Percentiles rank a stretch among this genome's conserved stretches.
Evolutionary conservation across 768 basidiomycete genomes (phyloP).

Genomic region (Termitomyces sp.): DNA sequence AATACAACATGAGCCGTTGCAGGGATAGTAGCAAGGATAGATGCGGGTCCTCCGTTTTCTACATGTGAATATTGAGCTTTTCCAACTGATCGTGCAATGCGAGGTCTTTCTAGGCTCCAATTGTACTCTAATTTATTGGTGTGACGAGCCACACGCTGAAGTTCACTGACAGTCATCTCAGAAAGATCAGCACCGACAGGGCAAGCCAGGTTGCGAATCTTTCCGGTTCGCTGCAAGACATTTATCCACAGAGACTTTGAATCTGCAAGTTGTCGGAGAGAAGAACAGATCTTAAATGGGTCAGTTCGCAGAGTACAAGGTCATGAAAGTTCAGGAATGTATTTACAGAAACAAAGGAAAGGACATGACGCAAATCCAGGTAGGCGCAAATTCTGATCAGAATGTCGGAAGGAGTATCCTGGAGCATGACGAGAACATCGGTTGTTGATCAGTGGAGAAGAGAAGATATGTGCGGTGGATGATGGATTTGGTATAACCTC

Average conservation of each 20-base stretch:
- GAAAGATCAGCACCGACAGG: background rate
- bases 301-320: background rate
- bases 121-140: background rate
- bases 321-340: background rate
- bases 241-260: slow-evolving; percentile 2
- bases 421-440: background rate
- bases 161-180: background rate
- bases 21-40: background rate
- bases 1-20: background rate
- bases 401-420: slow-evolving; percentile 5
- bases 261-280: slow-evolving; percentile 5
- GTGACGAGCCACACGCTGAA: background rate
- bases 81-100: background rate
- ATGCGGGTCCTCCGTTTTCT: background rate
- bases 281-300: slow-evolving; percentile 9
- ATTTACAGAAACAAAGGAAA: slow-evolving; percentile 9
- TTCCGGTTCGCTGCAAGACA: background rate
- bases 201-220: background rate
- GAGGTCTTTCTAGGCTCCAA: background rate
- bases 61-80: background rate
- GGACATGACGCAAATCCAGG: slow-evolving; percentile 8
- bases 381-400: slow-evolving; percentile 2
- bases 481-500: too few species aligned
- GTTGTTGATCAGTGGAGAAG: too few species aligned
- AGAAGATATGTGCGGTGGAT: too few species aligned